A percentile compares a stretch with the other conserved stretches of the same genome.
Conservation (phyloP, 2,329 filamentous ascomycete genomes). For the Celoporthe dispersa region DNA sequence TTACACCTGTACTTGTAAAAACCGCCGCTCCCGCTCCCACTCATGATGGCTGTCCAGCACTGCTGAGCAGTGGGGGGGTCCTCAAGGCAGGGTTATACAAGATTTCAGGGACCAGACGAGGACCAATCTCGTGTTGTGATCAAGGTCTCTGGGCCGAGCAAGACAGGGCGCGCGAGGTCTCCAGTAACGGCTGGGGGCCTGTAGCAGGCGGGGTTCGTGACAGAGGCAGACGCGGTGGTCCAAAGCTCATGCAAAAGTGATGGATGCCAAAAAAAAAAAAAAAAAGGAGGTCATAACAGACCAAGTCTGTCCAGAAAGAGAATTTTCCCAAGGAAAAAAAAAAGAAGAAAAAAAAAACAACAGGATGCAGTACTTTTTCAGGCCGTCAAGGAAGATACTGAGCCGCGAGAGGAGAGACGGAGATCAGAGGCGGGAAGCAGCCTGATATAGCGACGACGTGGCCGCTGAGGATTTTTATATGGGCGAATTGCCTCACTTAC, state of each 20-base stretch:
- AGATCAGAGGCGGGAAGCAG: neutral
- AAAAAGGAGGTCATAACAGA: neutral
- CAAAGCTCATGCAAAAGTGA: neutral
- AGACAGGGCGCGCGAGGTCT: neutral
- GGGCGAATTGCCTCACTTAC: neutral
- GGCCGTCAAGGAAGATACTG: neutral
- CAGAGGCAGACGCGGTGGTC: no score
- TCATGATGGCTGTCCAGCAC: conserved; percentile 36
- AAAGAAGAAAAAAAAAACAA: neutral
- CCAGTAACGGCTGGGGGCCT: neutral
- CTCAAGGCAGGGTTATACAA: neutral
- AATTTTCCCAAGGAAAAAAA: neutral
- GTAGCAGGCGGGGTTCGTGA: neutral
- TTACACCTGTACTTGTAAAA: conserved; percentile 57
- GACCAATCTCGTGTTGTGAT: no score
- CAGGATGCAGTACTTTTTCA: neutral
- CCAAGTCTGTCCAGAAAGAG: no score
- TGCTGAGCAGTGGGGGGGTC: neutral
- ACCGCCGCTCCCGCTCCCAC: conserved; percentile 44
- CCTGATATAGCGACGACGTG: neutral
- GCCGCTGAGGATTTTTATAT: conserved; percentile 21
- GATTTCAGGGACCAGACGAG: neutral
- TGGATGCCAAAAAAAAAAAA: neutral
- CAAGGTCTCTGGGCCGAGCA: neutral
- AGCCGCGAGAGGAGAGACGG: neutral